Evolutionary conservation across 805 yeast species (phyloP).

Genomic region (Brettanomyces anomalus): DNA sequence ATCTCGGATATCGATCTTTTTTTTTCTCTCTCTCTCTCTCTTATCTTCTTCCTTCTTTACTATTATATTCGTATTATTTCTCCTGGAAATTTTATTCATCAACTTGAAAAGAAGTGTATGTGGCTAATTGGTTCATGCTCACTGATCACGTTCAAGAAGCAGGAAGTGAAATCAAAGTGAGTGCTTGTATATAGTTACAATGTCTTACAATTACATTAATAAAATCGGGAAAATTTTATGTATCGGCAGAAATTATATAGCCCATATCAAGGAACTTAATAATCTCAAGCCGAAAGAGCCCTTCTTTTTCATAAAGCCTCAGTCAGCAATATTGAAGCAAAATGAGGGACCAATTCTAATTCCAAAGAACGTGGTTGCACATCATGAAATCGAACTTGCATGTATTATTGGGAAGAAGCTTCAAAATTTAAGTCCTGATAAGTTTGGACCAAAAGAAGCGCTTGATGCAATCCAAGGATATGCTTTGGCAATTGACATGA

Average conservation of each 20-base stretch:
- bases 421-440: conserved; percentile 46
- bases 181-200: no score
- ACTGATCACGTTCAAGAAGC: no score
- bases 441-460: conserved; percentile 58
- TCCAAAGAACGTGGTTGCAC: conserved; percentile 73
- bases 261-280: conserved; percentile 85
- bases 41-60: no score
- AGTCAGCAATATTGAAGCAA: conserved; percentile 63
- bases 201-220: conserved; percentile 46
- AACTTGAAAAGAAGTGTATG: no score
- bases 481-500: conserved; percentile 84
- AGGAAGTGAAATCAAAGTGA: no score
- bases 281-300: conserved; percentile 79
- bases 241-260: conserved; percentile 96
- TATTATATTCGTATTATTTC: no score
- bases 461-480: conserved; percentile 76
- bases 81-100: no score
- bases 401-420: conserved; percentile 58
- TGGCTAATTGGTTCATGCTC: no score
- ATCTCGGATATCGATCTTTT: no score
- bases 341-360: conserved; percentile 69
- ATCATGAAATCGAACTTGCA: conserved; percentile 92
- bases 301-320: conserved; percentile 87
- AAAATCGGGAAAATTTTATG: conserved; percentile 76
- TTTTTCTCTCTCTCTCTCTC: no score